phyloP scores from a whole-genome alignment of 1,139 yeast species.

The Debaryomycetaceae sp. region DNA sequence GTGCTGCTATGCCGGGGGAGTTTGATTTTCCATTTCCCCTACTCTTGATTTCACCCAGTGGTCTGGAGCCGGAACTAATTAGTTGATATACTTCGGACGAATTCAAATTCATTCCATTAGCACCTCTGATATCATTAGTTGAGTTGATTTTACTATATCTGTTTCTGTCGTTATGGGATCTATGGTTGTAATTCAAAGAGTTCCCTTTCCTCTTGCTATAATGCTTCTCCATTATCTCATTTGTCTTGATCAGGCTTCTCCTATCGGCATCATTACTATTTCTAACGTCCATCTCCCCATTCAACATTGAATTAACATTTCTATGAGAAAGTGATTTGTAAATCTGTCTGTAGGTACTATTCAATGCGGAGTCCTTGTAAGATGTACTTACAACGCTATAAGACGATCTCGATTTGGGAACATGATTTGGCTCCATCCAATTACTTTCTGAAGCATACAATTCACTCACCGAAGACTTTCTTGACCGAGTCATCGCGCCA shows the following conservation, averaged over 20 bases:
- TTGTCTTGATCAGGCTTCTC: background rate
- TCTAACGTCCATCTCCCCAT: background rate
- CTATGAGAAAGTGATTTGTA: slow-evolving; percentile 38
- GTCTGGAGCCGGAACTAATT: slow-evolving; percentile 10
- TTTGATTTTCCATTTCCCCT: background rate
- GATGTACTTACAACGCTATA: slow-evolving; percentile 22
- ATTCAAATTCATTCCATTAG: slow-evolving; percentile 9
- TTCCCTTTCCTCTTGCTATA: background rate
- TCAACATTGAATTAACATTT: slow-evolving; percentile 12
- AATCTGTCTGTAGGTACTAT: slow-evolving; percentile 29
- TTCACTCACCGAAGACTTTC: slow-evolving; percentile 42
- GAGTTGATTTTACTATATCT: background rate
- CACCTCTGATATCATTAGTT: background rate
- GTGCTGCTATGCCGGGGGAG: slow-evolving; percentile 18
- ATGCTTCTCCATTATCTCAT: background rate
- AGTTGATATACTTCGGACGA: slow-evolving; percentile 22
- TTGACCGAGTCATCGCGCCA: slow-evolving; percentile 16
- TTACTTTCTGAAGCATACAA: slow-evolving; percentile 38
- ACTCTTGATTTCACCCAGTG: background rate
- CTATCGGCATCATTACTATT: background rate
- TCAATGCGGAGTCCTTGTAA: slow-evolving; percentile 18
- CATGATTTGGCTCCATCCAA: slow-evolving; percentile 42
- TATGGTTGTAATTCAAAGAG: background rate
- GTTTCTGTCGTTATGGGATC: background rate
- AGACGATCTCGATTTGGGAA: slow-evolving; percentile 25